Conservation (phyloP, 1,284 basidiomycete species). For the Ustilago sp. region DNA sequence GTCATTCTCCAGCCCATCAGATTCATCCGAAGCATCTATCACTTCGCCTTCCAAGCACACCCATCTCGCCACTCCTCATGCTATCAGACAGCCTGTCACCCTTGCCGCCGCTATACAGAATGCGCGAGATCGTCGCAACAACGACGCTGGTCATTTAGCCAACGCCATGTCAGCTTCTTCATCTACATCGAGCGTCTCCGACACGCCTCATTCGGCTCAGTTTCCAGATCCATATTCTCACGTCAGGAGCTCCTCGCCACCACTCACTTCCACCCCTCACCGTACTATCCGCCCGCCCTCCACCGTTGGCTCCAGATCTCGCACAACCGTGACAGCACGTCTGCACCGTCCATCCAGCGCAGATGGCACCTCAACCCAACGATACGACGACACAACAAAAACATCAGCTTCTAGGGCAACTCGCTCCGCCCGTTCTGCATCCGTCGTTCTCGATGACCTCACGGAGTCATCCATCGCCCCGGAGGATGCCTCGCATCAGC, state of each 20-base stretch:
- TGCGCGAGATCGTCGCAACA: slow-evolving; percentile 4
- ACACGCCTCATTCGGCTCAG: slow-evolving; percentile 24
- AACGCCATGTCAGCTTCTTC: slow-evolving; percentile 32
- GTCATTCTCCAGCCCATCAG: slow-evolving; percentile 48
- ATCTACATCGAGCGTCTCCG: slow-evolving; percentile 34
- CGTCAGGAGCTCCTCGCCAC: slow-evolving; percentile 38
- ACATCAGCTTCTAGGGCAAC: slow-evolving; percentile 28
- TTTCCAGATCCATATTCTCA: slow-evolving; percentile 44
- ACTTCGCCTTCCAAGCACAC: slow-evolving; percentile 28
- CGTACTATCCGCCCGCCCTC: slow-evolving; percentile 36
- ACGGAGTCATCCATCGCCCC: slow-evolving; percentile 49
- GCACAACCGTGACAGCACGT: slow-evolving; percentile 47
- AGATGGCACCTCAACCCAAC: slow-evolving; percentile 15
- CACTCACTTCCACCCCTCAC: slow-evolving; percentile 50
- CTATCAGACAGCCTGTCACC: slow-evolving; percentile 22
- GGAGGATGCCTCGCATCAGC: slow-evolving; percentile 18
- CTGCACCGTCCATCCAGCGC: slow-evolving; percentile 23
- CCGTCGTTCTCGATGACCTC: slow-evolving; percentile 42
- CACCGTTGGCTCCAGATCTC: slow-evolving; percentile 41
- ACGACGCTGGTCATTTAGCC: background rate
- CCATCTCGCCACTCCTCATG: slow-evolving; percentile 26
- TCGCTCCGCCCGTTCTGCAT: slow-evolving; percentile 36
- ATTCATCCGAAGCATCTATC: slow-evolving; percentile 33
- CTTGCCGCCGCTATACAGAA: slow-evolving; percentile 39
- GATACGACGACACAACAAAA: slow-evolving; percentile 41